Evolutionary conservation across 169 alveolate species (phyloP).

Genomic region (Cytauxzoon felis): DNA sequence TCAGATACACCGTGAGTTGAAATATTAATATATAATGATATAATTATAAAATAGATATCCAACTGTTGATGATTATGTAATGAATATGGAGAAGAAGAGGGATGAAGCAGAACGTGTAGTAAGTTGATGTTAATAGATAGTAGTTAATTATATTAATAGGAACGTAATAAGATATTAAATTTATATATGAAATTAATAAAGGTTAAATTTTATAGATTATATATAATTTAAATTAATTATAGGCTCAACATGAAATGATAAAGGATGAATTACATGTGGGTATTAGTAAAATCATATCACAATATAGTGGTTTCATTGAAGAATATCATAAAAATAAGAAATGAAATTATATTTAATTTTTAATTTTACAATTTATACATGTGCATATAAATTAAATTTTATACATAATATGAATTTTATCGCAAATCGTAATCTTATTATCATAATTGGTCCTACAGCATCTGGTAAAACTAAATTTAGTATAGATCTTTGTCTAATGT

Average conservation of each 20-base stretch:
- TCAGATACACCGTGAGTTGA: constrained; percentile 64
- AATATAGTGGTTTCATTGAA: constrained; percentile 59
- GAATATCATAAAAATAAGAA: constrained; percentile 21
- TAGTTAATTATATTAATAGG: too few relatives aligned
- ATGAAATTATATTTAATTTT: not conserved
- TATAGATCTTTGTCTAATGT: constrained; percentile 58
- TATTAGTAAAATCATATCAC: constrained; percentile 66
- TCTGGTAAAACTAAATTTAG: constrained; percentile 72
- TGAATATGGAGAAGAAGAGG: constrained; percentile 76
- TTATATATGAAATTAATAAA: constrained; percentile 70
- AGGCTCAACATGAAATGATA: constrained; percentile 74
- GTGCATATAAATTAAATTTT: not conserved
- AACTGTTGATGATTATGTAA: constrained; percentile 73
- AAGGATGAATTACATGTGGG: constrained; percentile 67
- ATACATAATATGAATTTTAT: constrained; percentile 1
- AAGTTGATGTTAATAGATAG: too few relatives aligned
- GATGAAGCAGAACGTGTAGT: constrained; percentile 71
- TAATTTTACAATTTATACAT: not conserved
- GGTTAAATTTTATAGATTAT: not conserved
- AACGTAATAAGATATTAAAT: constrained; percentile 58
- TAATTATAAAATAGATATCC: constrained; percentile 74
- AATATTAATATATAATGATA: too few relatives aligned
- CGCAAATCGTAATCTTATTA: constrained; percentile 8
- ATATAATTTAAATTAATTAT: not conserved
- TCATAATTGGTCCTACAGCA: constrained; percentile 72